phyloP scores from a whole-genome alignment of 1,139 yeast genomes.

The Candida freyschussii region DNA sequence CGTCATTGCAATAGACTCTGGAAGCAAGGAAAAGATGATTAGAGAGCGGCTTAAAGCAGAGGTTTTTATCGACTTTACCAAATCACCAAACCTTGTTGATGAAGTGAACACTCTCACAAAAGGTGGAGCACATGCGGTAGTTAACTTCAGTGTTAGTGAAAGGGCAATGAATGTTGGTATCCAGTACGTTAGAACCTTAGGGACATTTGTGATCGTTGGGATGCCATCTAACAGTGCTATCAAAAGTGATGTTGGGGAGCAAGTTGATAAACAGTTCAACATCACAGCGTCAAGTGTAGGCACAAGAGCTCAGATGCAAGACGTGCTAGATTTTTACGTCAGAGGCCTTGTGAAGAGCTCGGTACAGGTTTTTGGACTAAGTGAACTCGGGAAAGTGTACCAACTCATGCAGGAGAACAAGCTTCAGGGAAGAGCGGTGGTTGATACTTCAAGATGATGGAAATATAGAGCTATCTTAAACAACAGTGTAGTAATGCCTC shows the following conservation, averaged over 20 bases:
- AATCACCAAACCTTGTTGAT: conserved; percentile 42
- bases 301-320: conserved; percentile 45
- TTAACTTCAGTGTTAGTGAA: conserved; percentile 56
- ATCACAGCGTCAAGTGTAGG: conserved; percentile 47
- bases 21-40: conserved; percentile 47
- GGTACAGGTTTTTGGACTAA: conserved; percentile 49
- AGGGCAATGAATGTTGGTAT: conserved; percentile 49
- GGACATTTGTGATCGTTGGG: conserved; percentile 47
- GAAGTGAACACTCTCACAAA: conserved; percentile 43
- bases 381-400: conserved; percentile 50
- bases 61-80: conserved; percentile 48
- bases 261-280: conserved; percentile 38
- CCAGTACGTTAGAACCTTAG: conserved; percentile 40
- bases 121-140: conserved; percentile 60
- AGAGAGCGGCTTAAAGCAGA: conserved; percentile 47
- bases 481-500: too few relatives aligned
- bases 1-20: conserved; percentile 59
- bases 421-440: conserved; percentile 63
- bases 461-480: too few relatives aligned
- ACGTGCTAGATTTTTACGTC: conserved; percentile 43
- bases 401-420: conserved; percentile 59
- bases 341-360: conserved; percentile 45
- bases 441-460: conserved; percentile 43
- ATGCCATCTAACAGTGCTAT: conserved; percentile 45
- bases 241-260: conserved; percentile 35